Base-by-base conservation (phyloP, 2,329 filamentous ascomycete species). In the Monilinia laxa region DNA sequence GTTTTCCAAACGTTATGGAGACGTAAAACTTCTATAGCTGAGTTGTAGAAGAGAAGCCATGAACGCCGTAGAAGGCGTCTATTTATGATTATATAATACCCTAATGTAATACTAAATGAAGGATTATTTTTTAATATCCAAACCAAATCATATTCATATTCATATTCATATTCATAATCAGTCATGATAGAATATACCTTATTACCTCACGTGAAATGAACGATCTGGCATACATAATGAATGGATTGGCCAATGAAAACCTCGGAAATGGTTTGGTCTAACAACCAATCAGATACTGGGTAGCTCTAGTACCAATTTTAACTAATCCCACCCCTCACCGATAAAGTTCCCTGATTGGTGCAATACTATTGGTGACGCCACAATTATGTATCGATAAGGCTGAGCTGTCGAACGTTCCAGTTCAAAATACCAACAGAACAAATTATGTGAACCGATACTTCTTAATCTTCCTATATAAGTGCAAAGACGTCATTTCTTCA, bases 1-100 rank as follows among this genome's bases (percentile, higher is more conserved):
- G 86, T 99, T 71, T 66, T 71, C 74, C 3, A 75, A 71, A 64
- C 67, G 67, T 52, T 76, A 73, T 72, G 75, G 74, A 11, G 71
- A 76, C 67, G 49, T 67, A 16, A 67, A 56, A 25, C 67, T 76
- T 52, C 25, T 68, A 35, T 35, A 35, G 31, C 16, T 75, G 63
- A 38, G 38, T 25, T 51, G 10, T 3, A 11, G 10, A 4, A 10
- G 16, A 49, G 31, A 23, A 51, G 14, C 9, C 5, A 47, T 20
- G 45, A n/a, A 25, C n/a, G 12, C 4, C n/a, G 9, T 23, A 3
- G 23, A 45, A 16, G 23, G 4, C 23, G 2, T 20, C 42, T 31
- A n/a, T 56, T 63, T 38, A 64, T 38, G 40, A 38, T 31, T 54
- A 3, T 35, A 47, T 18, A 49, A 59, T 20, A 57, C 14, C 14